Evolutionary conservation across 2,329 filamentous ascomycete species (phyloP).

Genomic region (Fusarium goolgardi): DNA sequence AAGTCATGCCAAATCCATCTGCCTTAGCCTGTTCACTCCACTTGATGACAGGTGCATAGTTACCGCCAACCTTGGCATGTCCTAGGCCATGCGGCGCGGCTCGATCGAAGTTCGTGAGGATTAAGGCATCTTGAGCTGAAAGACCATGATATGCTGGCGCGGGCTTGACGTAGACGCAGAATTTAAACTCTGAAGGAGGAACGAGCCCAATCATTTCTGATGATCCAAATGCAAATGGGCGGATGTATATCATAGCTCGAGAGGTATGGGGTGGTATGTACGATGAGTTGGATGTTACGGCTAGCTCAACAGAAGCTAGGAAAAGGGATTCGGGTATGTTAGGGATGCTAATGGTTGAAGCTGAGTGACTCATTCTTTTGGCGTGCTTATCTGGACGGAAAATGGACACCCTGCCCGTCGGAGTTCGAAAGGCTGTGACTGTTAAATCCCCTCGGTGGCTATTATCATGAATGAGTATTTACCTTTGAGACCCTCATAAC

Average conservation of each 20-base stretch:
- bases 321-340: neutral
- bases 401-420: neutral
- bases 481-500: neutral
- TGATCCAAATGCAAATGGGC: slow-evolving; percentile 1
- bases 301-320: neutral
- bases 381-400: neutral
- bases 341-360: neutral
- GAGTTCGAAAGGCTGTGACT: neutral
- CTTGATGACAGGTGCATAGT: neutral
- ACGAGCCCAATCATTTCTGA: neutral
- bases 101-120: neutral
- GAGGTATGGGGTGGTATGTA: neutral
- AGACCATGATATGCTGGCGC: neutral
- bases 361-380: neutral
- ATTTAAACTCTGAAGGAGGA: neutral
- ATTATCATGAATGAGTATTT: neutral
- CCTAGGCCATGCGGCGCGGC: neutral
- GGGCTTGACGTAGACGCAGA: slow-evolving; percentile 4
- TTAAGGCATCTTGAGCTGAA: neutral
- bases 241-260: neutral
- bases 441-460: neutral
- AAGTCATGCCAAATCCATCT: slow-evolving; percentile 1
- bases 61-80: neutral
- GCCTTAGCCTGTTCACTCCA: neutral
- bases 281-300: neutral